Evolutionary conservation across 768 basidiomycete genomes (phyloP).

Genomic region (Boletus subparvulus): DNA sequence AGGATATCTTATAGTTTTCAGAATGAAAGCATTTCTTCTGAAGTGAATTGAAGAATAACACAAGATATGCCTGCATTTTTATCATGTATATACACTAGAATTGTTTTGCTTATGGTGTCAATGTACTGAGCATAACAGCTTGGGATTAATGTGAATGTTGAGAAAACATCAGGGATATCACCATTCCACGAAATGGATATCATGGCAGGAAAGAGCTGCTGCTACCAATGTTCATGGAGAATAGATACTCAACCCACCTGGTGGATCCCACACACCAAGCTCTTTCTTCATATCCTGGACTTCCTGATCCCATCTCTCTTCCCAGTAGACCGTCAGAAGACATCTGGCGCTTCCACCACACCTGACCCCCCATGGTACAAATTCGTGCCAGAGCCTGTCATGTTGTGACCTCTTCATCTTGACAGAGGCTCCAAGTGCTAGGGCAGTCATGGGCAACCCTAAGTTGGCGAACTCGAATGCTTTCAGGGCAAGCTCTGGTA

Average conservation of each 20-base stretch:
- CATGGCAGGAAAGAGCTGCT: too few relatives aligned
- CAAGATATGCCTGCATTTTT: not conserved
- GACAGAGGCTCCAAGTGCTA: conserved; percentile 61
- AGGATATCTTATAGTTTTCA: not conserved
- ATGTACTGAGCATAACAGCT: too few relatives aligned
- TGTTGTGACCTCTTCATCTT: conserved; percentile 43
- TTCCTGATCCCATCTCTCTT: conserved; percentile 86
- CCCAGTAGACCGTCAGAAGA: conserved; percentile 93
- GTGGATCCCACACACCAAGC: conserved; percentile 83
- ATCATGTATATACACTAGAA: not conserved
- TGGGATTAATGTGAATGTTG: too few relatives aligned
- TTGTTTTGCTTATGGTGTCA: not conserved
- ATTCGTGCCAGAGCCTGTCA: conserved; percentile 67
- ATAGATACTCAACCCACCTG: conserved; percentile 34
- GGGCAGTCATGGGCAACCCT: conserved; percentile 80
- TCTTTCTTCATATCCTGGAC: conserved; percentile 82
- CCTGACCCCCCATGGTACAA: conserved; percentile 88
- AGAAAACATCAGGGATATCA: too few relatives aligned
- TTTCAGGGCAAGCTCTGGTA: conserved; percentile 92
- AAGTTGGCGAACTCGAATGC: conserved; percentile 93
- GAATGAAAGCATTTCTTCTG: not conserved
- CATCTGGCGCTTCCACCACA: conserved; percentile 74
- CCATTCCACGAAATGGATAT: too few relatives aligned
- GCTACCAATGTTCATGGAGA: not conserved
- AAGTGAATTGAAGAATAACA: not conserved